Conservation (phyloP, 2,329 filamentous ascomycete species). For the Neonectria sp. region DNA sequence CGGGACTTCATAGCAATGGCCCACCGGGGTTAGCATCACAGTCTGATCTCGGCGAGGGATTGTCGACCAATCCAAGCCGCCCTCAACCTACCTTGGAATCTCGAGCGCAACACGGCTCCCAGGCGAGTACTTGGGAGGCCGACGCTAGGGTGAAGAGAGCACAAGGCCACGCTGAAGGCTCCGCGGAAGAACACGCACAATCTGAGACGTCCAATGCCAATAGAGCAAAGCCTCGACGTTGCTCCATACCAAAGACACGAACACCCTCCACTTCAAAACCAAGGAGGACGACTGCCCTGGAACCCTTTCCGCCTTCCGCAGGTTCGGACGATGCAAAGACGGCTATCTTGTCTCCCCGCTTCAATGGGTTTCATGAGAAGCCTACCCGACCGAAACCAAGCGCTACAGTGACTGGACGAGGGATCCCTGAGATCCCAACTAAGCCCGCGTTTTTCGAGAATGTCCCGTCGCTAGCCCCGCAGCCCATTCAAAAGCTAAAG, state of each 20-base stretch:
- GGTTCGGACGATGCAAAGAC: constrained; percentile 50
- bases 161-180: constrained; percentile 9
- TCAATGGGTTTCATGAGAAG: constrained; percentile 54
- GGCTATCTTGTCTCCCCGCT: constrained; percentile 49
- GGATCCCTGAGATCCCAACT: constrained; percentile 54
- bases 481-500: constrained; percentile 20
- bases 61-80: not conserved
- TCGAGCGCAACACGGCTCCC: constrained; percentile 9
- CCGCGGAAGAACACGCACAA: constrained; percentile 10
- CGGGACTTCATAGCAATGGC: constrained; percentile 24
- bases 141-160: constrained; percentile 16
- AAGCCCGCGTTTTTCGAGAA: constrained; percentile 58
- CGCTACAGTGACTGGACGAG: constrained; percentile 45
- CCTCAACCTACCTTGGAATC: constrained; percentile 8
- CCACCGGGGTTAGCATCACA: constrained; percentile 10
- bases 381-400: constrained; percentile 49
- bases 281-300: constrained; percentile 49
- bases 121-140: constrained; percentile 12
- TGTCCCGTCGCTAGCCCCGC: constrained; percentile 47
- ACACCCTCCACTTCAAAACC: constrained; percentile 46
- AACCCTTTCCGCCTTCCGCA: constrained; percentile 47
- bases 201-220: constrained; percentile 12
- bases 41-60: not conserved
- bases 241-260: constrained; percentile 29
- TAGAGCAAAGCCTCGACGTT: constrained; percentile 29